phyloP scores from a whole-genome alignment of 176 grass and related monocot species.

The Aegilops umbellulata region DNA sequence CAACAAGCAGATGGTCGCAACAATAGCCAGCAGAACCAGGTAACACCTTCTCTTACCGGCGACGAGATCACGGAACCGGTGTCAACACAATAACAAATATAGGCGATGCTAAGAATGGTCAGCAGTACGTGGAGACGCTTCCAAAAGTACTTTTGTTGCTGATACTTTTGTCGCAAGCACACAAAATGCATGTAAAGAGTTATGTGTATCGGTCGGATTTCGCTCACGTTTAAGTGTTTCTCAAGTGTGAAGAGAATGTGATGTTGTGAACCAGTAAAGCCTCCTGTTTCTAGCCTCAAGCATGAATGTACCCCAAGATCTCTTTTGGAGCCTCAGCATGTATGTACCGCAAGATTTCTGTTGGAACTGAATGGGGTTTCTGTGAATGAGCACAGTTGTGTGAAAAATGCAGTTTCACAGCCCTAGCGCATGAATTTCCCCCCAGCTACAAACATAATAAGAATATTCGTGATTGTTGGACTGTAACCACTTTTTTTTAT shows the following conservation, averaged over 20 bases:
- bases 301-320: neutral
- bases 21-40: neutral
- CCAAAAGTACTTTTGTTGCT: neutral
- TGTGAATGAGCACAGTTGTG: neutral
- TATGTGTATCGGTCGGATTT: neutral
- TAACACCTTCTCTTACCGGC: neutral
- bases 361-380: neutral
- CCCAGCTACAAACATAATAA: too few species aligned
- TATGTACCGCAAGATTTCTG: neutral
- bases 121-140: too few species aligned
- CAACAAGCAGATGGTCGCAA: too few species aligned
- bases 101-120: too few species aligned
- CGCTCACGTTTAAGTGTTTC: neutral
- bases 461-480: too few species aligned
- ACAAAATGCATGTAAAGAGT: neutral
- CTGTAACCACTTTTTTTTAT: too few species aligned
- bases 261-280: neutral
- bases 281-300: neutral
- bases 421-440: too few species aligned
- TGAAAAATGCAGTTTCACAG: neutral
- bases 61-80: neutral
- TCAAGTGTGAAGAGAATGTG: neutral
- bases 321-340: neutral
- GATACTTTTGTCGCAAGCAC: neutral
- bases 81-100: neutral